A percentile compares a stretch with the other conserved stretches of the same genome.
Evolutionary conservation across 1,139 yeast species (phyloP).

Genomic region (Kurtzmaniella quercitrusa): DNA sequence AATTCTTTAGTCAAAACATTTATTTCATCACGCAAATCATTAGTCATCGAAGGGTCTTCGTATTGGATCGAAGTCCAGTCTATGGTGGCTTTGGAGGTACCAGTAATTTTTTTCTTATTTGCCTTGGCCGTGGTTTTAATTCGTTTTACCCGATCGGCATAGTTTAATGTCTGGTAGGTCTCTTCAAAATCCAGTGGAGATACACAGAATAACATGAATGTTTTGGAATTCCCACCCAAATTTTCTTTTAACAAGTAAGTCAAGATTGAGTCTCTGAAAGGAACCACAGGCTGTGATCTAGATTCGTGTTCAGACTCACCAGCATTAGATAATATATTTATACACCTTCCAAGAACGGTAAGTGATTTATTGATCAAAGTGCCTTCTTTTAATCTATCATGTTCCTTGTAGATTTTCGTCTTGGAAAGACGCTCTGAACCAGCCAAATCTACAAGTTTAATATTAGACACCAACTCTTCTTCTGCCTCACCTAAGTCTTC

Average conservation of each 20-base stretch:
- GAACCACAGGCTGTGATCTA: slow-evolving; percentile 34
- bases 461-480: slow-evolving; percentile 52
- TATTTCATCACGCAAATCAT: slow-evolving; percentile 29
- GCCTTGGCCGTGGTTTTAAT: slow-evolving; percentile 60
- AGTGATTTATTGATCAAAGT: slow-evolving; percentile 70
- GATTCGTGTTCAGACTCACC: slow-evolving; percentile 11
- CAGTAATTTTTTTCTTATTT: slow-evolving; percentile 31
- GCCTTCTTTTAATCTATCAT: slow-evolving; percentile 66
- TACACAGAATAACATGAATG: slow-evolving; percentile 72
- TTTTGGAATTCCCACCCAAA: slow-evolving; percentile 71
- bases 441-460: slow-evolving; percentile 74
- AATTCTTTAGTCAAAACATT: slow-evolving; percentile 26
- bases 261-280: slow-evolving; percentile 69
- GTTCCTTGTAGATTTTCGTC: slow-evolving; percentile 59
- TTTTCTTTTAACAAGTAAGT: slow-evolving; percentile 73
- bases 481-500: slow-evolving; percentile 41
- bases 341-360: slow-evolving; percentile 73
- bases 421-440: slow-evolving; percentile 71
- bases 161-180: slow-evolving; percentile 65
- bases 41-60: slow-evolving; percentile 23
- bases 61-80: slow-evolving; percentile 22
- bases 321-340: slow-evolving; percentile 43
- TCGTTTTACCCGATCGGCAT: slow-evolving; percentile 71
- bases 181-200: slow-evolving; percentile 78
- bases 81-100: slow-evolving; percentile 16